phyloP scores from a whole-genome alignment of 495 filamentous ascomycete genomes.

The Xylaria palmicola region DNA sequence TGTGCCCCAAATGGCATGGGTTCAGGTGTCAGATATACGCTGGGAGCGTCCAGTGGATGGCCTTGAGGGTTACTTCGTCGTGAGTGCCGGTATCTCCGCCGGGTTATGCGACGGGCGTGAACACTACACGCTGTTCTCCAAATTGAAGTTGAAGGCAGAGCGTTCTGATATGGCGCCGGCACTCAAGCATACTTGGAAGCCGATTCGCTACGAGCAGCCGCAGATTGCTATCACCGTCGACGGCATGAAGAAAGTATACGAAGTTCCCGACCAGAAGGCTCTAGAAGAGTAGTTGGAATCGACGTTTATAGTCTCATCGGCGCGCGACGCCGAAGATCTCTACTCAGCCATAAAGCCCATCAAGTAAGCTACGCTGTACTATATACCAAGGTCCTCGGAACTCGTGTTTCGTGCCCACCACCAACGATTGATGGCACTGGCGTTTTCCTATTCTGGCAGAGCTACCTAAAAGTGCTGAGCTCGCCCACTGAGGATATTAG shows the following conservation, averaged over 20 bases:
- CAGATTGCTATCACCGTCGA: conserved; percentile 24
- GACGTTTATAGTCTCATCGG: conserved; percentile 28
- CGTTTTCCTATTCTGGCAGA: conserved; percentile 19
- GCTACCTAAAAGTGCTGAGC: conserved; percentile 10
- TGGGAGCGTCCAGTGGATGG: conserved; percentile 28
- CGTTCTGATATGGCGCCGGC: conserved; percentile 14
- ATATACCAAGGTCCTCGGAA: conserved; percentile 26
- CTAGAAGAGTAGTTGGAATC: conserved; percentile 25
- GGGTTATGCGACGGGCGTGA: conserved; percentile 22
- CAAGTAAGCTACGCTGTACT: conserved; percentile 29
- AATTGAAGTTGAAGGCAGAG: conserved; percentile 19
- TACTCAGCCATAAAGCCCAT: conserved; percentile 13
- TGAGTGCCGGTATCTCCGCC: conserved; percentile 16
- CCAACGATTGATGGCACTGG: conserved; percentile 18
- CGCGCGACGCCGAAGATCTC: conserved; percentile 20
- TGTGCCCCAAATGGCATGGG: conserved; percentile 23
- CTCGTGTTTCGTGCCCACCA: conserved; percentile 21
- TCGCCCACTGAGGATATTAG: conserved; percentile 12
- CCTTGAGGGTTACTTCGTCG: conserved; percentile 25
- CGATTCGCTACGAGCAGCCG: conserved; percentile 30
- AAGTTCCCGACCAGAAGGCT: conserved; percentile 21
- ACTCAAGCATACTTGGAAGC: conserved; percentile 28
- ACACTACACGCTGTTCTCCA: conserved; percentile 27
- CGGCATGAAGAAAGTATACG: conserved; percentile 26
- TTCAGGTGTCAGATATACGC: conserved; percentile 23